Conservation (phyloP, 768 basidiomycete genomes). For the Boletus sp. region DNA sequence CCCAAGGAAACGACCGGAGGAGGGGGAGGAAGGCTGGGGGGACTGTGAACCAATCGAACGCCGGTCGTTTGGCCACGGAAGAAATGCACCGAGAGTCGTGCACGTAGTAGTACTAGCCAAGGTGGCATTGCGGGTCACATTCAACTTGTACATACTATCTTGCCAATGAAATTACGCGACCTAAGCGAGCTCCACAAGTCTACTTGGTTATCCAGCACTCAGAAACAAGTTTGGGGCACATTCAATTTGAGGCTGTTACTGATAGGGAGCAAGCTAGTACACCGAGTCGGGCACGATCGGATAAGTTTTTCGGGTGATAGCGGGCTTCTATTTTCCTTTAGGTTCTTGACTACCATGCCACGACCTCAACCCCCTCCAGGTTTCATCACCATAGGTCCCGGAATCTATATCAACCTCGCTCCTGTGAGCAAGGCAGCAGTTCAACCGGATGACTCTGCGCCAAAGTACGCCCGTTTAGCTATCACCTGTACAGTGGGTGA, state of each 20-base stretch:
- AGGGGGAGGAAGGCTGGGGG: constrained; percentile 43
- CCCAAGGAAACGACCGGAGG: constrained; percentile 39
- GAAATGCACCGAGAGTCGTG: background rate
- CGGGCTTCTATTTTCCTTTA: no score
- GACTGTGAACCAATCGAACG: constrained; percentile 16
- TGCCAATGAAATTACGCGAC: no score
- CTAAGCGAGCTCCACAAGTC: no score
- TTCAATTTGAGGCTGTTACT: no score
- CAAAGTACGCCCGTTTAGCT: constrained; percentile 18
- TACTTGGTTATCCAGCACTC: no score
- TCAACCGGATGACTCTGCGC: constrained; percentile 7
- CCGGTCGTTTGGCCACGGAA: background rate
- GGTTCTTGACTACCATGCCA: constrained; percentile 1
- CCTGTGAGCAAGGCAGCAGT: background rate
- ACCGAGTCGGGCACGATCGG: no score
- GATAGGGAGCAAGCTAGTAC: no score
- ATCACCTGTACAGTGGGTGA: background rate
- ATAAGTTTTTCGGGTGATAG: no score
- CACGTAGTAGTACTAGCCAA: background rate
- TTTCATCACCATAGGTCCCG: constrained; percentile 17
- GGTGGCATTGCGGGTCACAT: background rate
- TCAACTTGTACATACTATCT: no score
- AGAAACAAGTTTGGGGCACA: no score
- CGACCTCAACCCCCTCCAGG: constrained; percentile 14
- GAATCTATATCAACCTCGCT: constrained; percentile 14